Conservation (phyloP, 2,329 filamentous ascomycete species). For the Colletotrichum sp. region DNA sequence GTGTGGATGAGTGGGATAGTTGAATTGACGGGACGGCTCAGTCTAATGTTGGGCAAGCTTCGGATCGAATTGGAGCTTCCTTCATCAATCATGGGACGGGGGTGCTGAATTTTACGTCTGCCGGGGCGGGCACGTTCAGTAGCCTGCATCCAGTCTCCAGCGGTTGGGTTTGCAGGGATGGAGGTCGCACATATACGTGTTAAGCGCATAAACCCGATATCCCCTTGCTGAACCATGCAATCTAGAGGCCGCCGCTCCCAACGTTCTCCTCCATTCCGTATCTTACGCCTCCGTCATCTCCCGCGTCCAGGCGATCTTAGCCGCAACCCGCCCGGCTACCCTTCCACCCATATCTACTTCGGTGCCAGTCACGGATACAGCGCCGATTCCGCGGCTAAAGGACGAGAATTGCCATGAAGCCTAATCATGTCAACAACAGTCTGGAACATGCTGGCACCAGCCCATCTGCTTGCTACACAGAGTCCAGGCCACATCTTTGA, state of each 20-base stretch:
- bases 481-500: background rate
- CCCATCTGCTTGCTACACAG: background rate
- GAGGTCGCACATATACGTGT: background rate
- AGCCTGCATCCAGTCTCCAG: background rate
- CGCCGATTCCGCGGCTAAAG: background rate
- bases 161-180: background rate
- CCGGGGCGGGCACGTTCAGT: background rate
- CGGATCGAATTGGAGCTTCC: constrained; percentile 1
- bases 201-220: background rate
- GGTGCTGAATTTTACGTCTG: background rate
- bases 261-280: background rate
- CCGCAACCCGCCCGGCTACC: background rate
- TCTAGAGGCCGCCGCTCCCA: background rate
- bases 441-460: background rate
- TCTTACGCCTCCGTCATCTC: constrained; percentile 12
- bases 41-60: constrained; percentile 3
- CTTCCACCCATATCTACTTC: background rate
- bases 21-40: background rate
- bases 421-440: background rate
- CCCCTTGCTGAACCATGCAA: background rate
- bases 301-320: constrained; percentile 23
- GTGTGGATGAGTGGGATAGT: background rate
- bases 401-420: background rate
- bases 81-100: background rate
- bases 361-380: background rate